Conservation (phyloP, 495 filamentous ascomycete species). For the Eremomyces bilateralis region DNA sequence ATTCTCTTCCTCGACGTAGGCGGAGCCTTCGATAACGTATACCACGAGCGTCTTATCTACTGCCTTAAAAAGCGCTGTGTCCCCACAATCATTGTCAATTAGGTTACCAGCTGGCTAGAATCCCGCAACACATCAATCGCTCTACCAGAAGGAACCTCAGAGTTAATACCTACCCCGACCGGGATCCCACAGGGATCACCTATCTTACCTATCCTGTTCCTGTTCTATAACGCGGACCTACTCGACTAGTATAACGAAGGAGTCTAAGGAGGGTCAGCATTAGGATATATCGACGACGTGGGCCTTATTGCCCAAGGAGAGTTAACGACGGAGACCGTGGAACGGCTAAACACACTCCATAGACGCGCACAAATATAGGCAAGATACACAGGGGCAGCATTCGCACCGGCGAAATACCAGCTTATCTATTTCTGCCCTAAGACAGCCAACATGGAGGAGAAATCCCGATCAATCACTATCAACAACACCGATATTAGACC, state of each 20-base stretch:
- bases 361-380: not conserved
- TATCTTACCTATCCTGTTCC: constrained; percentile 11
- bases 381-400: constrained; percentile 4
- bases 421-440: constrained; percentile 1
- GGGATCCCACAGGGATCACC: constrained; percentile 12
- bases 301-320: not conserved
- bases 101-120: not conserved
- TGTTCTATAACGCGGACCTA: constrained; percentile 11
- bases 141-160: not conserved
- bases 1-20: constrained; percentile 11
- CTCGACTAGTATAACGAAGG: constrained; percentile 2
- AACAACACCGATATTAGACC: not conserved
- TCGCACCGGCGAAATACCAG: not conserved
- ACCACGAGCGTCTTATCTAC: constrained; percentile 8
- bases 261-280: not conserved
- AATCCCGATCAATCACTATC: not conserved
- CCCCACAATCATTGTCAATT: not conserved
- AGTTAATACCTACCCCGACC: not conserved
- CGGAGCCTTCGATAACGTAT: constrained; percentile 13
- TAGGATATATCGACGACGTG: not conserved
- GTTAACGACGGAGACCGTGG: not conserved
- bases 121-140: not conserved
- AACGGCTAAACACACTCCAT: not conserved
- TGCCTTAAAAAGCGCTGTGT: constrained; percentile 5
- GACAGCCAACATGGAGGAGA: not conserved